Evolutionary conservation across 1,139 yeast genomes (phyloP).

Genomic region (Lodderomyces margitis): DNA sequence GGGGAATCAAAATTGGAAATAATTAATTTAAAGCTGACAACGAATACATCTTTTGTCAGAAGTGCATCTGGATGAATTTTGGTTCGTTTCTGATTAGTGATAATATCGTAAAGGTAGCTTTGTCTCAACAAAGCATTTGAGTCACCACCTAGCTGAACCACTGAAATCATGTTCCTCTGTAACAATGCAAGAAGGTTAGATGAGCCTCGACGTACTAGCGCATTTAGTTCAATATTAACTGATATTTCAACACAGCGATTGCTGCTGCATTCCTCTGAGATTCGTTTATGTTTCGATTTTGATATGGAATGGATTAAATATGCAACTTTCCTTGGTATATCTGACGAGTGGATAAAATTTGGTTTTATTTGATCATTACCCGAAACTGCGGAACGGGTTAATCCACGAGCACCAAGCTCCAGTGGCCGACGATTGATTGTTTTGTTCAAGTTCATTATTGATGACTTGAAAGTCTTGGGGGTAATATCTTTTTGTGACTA

Average conservation of each 20-base stretch:
- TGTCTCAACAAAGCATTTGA: background rate
- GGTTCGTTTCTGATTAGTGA: background rate
- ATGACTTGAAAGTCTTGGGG: background rate
- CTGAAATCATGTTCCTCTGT: conserved; percentile 32
- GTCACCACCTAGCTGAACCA: conserved; percentile 24
- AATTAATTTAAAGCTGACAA: conserved; percentile 1
- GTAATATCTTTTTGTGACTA: background rate
- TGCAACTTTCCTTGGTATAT: conserved; percentile 26
- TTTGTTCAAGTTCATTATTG: background rate
- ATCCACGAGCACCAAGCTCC: background rate
- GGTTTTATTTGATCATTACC: conserved; percentile 27
- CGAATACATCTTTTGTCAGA: conserved; percentile 5
- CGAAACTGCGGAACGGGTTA: too few species aligned
- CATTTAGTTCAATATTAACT: conserved; percentile 37
- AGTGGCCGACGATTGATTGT: background rate
- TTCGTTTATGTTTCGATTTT: conserved; percentile 1
- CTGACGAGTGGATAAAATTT: conserved; percentile 40
- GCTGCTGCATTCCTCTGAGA: background rate
- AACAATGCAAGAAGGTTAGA: conserved; percentile 34
- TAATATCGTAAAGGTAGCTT: conserved; percentile 1
- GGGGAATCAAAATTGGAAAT: conserved; percentile 24
- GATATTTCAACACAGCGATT: conserved; percentile 18
- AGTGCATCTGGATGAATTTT: conserved; percentile 6
- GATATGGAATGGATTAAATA: conserved; percentile 10
- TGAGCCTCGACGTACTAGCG: conserved; percentile 28